Evolutionary conservation across 2,329 filamentous ascomycete genomes (phyloP), one percentile per base, ranked within the genome.

Genomic region (Fusarium torulosum): DNA sequence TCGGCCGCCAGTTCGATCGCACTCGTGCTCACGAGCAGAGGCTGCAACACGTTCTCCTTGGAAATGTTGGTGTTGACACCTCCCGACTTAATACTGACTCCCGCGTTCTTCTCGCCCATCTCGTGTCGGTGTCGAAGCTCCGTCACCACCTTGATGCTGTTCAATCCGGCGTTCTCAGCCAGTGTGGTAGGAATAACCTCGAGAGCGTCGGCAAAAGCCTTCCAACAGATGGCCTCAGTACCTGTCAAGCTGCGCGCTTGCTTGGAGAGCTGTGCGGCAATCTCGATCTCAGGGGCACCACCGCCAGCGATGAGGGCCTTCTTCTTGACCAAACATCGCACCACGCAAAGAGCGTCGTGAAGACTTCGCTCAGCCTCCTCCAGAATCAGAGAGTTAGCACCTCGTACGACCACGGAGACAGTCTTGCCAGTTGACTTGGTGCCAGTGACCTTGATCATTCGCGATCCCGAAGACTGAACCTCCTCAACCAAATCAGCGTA

Each of bases 61-160:
- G 92, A 91, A 77, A 98, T 98, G 82, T 99, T 96, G 72, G 91
- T 90, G 86, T 97, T 97, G 69, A 99, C 96, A 61, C 96, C 96
- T 40, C 96, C 95, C 69, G 92, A 95, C 86, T 97, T 96, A 85
- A 99, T 98, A 83, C 94, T 97, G 67, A 99, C 94, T 74, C 96
- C 96, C 2, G 96, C 96, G 75, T 96, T 97, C 83, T 91, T 91
- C 86, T 98, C 94, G 56, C 95, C 96, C 81, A 94, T 90, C 73
- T 96, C 96, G 81, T 99, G 96, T 75, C 94, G 89, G 81, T 97
- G 94, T 76, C 96, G 88, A 76, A 99, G 83, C 75, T 98, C 96
- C 25, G 96, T 99, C 45, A 99, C 96, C 27, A 99, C 96, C 83
- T 96, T 97, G 86, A 99, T 99, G 79, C 92, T 95, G 86, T 99